phyloP scores from a whole-genome alignment of 2,329 filamentous ascomycete genomes.

The Gliomastix tumulicola region DNA sequence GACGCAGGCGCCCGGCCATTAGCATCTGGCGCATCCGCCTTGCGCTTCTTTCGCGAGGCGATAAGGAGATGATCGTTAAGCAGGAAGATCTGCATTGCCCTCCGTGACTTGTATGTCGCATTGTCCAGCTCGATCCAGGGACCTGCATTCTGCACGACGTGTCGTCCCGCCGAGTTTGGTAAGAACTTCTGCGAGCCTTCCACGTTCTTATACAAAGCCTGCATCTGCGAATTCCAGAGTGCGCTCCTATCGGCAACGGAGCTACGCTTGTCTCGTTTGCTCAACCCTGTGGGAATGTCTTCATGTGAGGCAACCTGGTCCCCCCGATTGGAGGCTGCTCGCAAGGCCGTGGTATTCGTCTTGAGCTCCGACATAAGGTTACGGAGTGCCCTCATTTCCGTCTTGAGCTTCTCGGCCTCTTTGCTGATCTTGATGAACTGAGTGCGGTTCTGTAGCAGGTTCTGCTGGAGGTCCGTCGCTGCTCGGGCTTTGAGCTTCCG shows the following conservation, averaged over 20 bases:
- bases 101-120: constrained; percentile 88
- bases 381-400: constrained; percentile 85
- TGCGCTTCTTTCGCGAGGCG: constrained; percentile 88
- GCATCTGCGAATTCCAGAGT: constrained; percentile 62
- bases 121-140: constrained; percentile 96
- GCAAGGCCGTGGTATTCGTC: constrained; percentile 61
- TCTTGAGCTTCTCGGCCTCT: constrained; percentile 95
- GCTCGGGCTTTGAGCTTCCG: constrained; percentile 72
- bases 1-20: constrained; percentile 47
- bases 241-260: constrained; percentile 69
- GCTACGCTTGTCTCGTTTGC: constrained; percentile 76
- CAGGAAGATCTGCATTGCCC: constrained; percentile 85
- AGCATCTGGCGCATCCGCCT: constrained; percentile 56
- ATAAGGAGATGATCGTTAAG: constrained; percentile 92
- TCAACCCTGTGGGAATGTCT: constrained; percentile 45
- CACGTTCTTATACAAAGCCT: constrained; percentile 88
- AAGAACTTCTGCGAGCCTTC: constrained; percentile 97
- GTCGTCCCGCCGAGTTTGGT: constrained; percentile 82
- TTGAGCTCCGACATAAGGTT: constrained; percentile 92
- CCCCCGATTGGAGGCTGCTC: constrained; percentile 47
- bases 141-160: constrained; percentile 87
- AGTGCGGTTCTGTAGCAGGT: constrained; percentile 92
- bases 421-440: constrained; percentile 99
- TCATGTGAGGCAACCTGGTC: constrained; percentile 41
- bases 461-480: constrained; percentile 81